phyloP scores from a whole-genome alignment of 1,139 yeast species.

The Lodderomyces beijingensis region DNA sequence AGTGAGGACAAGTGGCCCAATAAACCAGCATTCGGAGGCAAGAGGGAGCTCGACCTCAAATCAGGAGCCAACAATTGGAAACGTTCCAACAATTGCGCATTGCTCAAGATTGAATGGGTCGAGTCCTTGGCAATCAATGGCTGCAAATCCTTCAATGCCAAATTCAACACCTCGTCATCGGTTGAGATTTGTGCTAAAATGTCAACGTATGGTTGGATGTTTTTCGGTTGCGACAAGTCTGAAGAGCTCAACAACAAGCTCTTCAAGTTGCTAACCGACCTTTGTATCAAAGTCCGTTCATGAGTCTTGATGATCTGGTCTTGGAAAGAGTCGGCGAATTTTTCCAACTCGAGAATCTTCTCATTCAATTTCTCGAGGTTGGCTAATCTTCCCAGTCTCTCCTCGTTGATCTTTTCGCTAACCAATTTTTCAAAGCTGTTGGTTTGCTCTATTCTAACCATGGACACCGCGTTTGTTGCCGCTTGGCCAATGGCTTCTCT shows the following conservation, averaged over 20 bases:
- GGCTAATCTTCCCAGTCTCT: slow-evolving; percentile 78
- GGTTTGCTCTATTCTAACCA: slow-evolving; percentile 69
- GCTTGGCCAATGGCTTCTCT: slow-evolving; percentile 66
- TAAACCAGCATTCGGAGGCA: slow-evolving; percentile 94
- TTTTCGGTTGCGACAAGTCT: slow-evolving; percentile 26
- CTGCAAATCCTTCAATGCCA: slow-evolving; percentile 34
- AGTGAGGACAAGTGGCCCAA: slow-evolving; percentile 85
- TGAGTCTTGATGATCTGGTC: slow-evolving; percentile 53
- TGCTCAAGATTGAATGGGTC: slow-evolving; percentile 56
- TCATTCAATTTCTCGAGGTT: slow-evolving; percentile 57
- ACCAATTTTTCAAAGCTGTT: slow-evolving; percentile 66
- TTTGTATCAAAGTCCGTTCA: slow-evolving; percentile 52
- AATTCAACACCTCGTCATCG: slow-evolving; percentile 38
- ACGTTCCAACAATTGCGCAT: slow-evolving; percentile 64
- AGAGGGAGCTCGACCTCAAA: slow-evolving; percentile 79
- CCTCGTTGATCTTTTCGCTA: slow-evolving; percentile 63
- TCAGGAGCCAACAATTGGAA: slow-evolving; percentile 81
- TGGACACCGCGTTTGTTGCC: slow-evolving; percentile 71
- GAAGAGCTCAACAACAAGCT: slow-evolving; percentile 34
- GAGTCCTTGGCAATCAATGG: slow-evolving; percentile 46
- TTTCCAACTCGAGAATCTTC: slow-evolving; percentile 56
- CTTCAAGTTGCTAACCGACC: slow-evolving; percentile 52
- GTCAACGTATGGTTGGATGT: slow-evolving; percentile 42
- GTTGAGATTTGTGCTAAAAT: slow-evolving; percentile 44
- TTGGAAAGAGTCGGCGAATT: slow-evolving; percentile 56